Evolutionary conservation across 768 basidiomycete genomes (phyloP), one percentile per base, ranked within the genome.

Genomic region (Pholiota conissans): DNA sequence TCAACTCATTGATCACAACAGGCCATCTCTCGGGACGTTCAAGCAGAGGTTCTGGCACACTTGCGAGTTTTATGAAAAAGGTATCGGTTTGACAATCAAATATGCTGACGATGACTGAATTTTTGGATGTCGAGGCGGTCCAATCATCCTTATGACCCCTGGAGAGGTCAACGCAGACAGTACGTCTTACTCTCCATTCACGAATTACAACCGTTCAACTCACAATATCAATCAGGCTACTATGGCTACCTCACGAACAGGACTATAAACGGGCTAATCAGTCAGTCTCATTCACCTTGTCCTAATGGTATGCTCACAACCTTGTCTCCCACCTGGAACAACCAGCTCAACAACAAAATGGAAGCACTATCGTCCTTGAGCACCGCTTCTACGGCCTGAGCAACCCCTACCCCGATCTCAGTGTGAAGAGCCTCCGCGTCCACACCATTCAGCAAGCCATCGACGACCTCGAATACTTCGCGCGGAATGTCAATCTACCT

Each of bases 371-470:
- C 59, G 71, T 89, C 27, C 58, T 89, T 16, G 88, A 90, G 63
- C 89, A 90, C 65, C 79, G 89, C 18, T 91, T 85, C 76, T 90
- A 83, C 57, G 89, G 89, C 6, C 69, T 80, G 16, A 89, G 87
- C 55, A 91, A 89, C 65, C 89, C 89, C 3, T 79, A 77, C 51
- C 73, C 79, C 16, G 77, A 89, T 67, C 78, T 90, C 22, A 80
- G 75, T 27, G 79, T 78, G 26, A 68, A 78, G 62, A 87, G 83
- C 64, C 71, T 90, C 45, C 69, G 72, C 39, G 63, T 81, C 11
- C 85, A 84, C 63, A 89, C 85, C 1, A 78, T 90, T 35, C 83
- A 87, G 64, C 89, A 90, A 70, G 85, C 87, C 3, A 83, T 89
- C 55, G 84, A 89, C 49, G 88, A 90, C 63, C 68, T 89, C 35